These are phyloP conservation scores for Aegle marmelos DNA, from an alignment of 345 rosid species.

Conservation along the genomic window DNA sequence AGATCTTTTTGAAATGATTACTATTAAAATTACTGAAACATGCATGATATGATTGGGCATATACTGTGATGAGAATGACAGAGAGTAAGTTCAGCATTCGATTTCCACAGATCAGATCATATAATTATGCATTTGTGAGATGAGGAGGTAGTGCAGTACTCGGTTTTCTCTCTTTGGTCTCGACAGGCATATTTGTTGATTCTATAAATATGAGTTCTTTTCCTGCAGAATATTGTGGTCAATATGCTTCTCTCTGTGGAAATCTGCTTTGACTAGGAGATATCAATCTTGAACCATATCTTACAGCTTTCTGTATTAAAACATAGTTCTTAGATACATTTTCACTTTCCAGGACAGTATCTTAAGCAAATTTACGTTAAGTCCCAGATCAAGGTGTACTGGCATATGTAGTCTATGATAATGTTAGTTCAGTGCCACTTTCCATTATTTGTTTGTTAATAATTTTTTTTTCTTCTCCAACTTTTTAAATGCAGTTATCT, in stretches of 20 bases:
- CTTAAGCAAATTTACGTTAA: not conserved
- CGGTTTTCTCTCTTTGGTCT: not conserved
- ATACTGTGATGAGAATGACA: not conserved
- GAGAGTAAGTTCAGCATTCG: not conserved
- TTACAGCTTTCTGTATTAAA: not conserved
- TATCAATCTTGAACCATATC: not conserved
- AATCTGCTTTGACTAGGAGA: not conserved
- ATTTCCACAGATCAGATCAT: not conserved
- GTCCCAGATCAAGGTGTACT: not conserved
- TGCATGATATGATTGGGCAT: not conserved
- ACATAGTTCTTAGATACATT: not conserved
- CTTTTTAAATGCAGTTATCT: conserved; percentile 57
- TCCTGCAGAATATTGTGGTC: not conserved
- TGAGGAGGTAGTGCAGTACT: not conserved
- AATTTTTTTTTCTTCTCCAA: not conserved
- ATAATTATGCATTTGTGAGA: not conserved
- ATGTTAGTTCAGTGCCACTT: not conserved
- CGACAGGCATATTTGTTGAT: not conserved
- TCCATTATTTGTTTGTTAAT: conserved; percentile 8
- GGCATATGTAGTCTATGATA: not conserved
- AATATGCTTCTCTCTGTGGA: not conserved
- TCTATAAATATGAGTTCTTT: not conserved
- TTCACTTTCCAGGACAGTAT: not conserved
- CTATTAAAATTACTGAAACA: not conserved
- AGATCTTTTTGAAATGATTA: not conserved